A percentile compares a stretch with the other conserved stretches of the same genome.
Conservation (phyloP, 495 filamentous ascomycete species). For the Hypoxylon perforatum region DNA sequence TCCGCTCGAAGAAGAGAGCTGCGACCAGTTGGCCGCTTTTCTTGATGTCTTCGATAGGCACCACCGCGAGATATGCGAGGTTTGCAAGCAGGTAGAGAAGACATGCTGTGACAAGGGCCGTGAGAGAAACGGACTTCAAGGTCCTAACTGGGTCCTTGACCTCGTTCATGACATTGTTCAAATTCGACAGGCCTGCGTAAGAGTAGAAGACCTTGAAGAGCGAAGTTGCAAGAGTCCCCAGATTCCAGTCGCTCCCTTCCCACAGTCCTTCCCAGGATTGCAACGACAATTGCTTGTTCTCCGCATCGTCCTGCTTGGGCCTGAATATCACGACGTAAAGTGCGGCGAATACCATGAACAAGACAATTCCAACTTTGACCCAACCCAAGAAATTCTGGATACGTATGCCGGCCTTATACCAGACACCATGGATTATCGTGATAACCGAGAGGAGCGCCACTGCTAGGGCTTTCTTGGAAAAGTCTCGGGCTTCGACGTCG, state of each 20-base stretch:
- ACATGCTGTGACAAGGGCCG: slow-evolving; percentile 69
- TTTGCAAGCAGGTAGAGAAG: slow-evolving; percentile 76
- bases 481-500: slow-evolving; percentile 60
- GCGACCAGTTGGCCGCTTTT: slow-evolving; percentile 73
- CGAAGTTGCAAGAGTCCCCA: slow-evolving; percentile 67
- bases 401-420: slow-evolving; percentile 70
- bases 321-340: slow-evolving; percentile 62
- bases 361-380: slow-evolving; percentile 72
- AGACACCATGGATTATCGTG: slow-evolving; percentile 70
- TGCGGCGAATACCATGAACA: slow-evolving; percentile 71
- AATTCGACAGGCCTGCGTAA: slow-evolving; percentile 73
- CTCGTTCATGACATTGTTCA: slow-evolving; percentile 82
- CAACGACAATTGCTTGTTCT: slow-evolving; percentile 4
- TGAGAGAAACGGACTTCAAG: slow-evolving; percentile 69
- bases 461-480: slow-evolving; percentile 68
- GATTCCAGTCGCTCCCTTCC: slow-evolving; percentile 67
- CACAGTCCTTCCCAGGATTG: slow-evolving; percentile 55
- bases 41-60: slow-evolving; percentile 75
- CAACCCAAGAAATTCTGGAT: slow-evolving; percentile 74
- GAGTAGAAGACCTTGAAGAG: slow-evolving; percentile 81
- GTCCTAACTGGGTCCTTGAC: slow-evolving; percentile 76
- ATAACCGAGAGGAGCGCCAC: slow-evolving; percentile 69
- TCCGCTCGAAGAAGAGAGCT: slow-evolving; percentile 73
- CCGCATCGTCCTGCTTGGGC: slow-evolving; percentile 34
- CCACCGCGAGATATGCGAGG: slow-evolving; percentile 74